These are phyloP conservation scores for Pestalotiopsis sp. DNA, from an alignment of 2,329 filamentous ascomycete species.

Conservation along the genomic window DNA sequence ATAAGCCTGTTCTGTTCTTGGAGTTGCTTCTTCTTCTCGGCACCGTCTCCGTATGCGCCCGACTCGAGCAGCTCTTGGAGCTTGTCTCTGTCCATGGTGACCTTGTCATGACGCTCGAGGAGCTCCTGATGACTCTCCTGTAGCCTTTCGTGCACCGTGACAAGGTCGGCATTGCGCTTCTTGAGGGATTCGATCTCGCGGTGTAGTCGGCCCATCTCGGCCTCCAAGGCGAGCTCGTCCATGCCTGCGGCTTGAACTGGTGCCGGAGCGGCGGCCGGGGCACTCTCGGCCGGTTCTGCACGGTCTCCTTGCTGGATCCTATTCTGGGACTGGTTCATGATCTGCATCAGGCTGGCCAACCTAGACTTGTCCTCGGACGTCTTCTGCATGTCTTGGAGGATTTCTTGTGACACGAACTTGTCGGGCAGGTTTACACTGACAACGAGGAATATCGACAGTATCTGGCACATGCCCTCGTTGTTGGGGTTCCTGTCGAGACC, in stretches of 20 bases:
- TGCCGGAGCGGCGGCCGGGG: slow-evolving; percentile 30
- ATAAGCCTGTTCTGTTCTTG: slow-evolving; percentile 74
- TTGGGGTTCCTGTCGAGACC: slow-evolving; percentile 60
- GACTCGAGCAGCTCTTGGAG: slow-evolving; percentile 58
- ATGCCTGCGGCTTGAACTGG: slow-evolving; percentile 46
- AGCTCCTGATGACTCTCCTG: slow-evolving; percentile 65
- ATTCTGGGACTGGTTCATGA: slow-evolving; percentile 28
- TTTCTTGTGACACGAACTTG: slow-evolving; percentile 53
- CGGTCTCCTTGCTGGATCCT: slow-evolving; percentile 37
- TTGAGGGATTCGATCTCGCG: slow-evolving; percentile 55
- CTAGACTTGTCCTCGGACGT: slow-evolving; percentile 41
- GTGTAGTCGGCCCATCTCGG: slow-evolving; percentile 53
- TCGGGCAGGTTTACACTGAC: slow-evolving; percentile 63
- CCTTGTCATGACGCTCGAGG: slow-evolving; percentile 53
- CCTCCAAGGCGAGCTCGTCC: slow-evolving; percentile 59
- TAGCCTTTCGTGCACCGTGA: slow-evolving; percentile 61
- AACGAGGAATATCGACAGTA: slow-evolving; percentile 67
- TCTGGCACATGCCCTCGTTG: slow-evolving; percentile 56
- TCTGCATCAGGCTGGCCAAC: slow-evolving; percentile 11
- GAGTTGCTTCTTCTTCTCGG: slow-evolving; percentile 37
- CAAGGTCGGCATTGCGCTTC: slow-evolving; percentile 61
- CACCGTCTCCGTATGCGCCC: slow-evolving; percentile 50
- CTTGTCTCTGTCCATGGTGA: slow-evolving; percentile 64
- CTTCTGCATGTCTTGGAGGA: slow-evolving; percentile 44
- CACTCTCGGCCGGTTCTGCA: slow-evolving; percentile 33